These are phyloP conservation scores for Solanum sitiens DNA, from an alignment of 257 asterid genomes.

Conservation along the genomic window DNA sequence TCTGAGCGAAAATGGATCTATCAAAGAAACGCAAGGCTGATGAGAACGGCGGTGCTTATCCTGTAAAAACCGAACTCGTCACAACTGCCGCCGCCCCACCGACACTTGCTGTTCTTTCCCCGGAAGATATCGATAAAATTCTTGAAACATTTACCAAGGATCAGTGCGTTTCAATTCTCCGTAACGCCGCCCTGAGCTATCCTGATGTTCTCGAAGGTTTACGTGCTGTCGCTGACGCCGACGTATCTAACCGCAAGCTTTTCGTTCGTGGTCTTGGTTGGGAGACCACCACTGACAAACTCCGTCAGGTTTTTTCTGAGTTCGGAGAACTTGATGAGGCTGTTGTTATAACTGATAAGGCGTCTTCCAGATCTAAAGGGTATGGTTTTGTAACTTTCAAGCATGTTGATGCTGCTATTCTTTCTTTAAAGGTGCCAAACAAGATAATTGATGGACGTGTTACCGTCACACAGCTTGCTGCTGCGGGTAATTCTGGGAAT, in stretches of 20 bases:
- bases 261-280: constrained; percentile 97
- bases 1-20: constrained; percentile 47
- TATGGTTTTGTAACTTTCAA: constrained; percentile 85
- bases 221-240: constrained; percentile 78
- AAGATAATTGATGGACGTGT: constrained; percentile 95
- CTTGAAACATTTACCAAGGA: constrained; percentile 77
- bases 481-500: constrained; percentile 62
- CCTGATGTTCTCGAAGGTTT: constrained; percentile 68
- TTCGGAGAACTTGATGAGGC: constrained; percentile 87
- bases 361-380: constrained; percentile 69
- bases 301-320: constrained; percentile 53
- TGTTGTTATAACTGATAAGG: constrained; percentile 75
- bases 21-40: constrained; percentile 85
- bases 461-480: constrained; percentile 85
- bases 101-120: constrained; percentile 32
- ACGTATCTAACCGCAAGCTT: constrained; percentile 68
- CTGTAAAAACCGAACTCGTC: constrained; percentile 19
- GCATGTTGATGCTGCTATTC: constrained; percentile 72
- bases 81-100: constrained; percentile 15
- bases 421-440: constrained; percentile 71
- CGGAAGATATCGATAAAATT: constrained; percentile 66
- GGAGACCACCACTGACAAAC: constrained; percentile 89
- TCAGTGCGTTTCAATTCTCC: constrained; percentile 61
- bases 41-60: constrained; percentile 59
- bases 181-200: constrained; percentile 67